Base-by-base conservation (phyloP, 495 filamentous ascomycete species). In the Aspergillus wentii region DNA sequence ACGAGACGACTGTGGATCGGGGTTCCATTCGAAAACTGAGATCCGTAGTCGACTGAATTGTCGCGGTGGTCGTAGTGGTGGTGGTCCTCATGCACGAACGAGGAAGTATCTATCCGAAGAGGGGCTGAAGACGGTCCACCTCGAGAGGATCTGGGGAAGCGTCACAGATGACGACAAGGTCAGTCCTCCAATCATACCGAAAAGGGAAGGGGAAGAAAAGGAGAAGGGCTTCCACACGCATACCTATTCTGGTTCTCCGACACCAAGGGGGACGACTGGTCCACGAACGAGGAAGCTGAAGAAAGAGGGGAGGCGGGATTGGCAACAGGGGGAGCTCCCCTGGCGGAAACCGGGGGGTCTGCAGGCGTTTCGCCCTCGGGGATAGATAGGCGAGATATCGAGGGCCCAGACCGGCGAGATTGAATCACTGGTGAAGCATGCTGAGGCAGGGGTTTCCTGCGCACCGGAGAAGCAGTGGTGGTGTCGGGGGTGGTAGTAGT, bases 171-270 rank as follows among this genome's bases (percentile, higher is more conserved):
- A 47, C n/a, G n/a, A 56, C 49, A 38, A 27, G 41, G 45, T 64
- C 54, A 69, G 56, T 48, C 41, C 51, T n/a, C n/a, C n/a, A n/a
- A n/a, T n/a, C n/a, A n/a, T n/a, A n/a, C n/a, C n/a, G n/a, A 32
- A 30, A 32, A 44, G 16, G 25, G 32, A 38, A 46, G 44, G 36
- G 19, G 17, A 33, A 44, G 30, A 46, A 32, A 21, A 30, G 30
- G 31, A 28, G 33, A 27, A 35, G 19, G 22, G 15, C 31, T 41
- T n/a, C n/a, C n/a, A n/a, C n/a, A n/a, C n/a, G n/a, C 68, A 62
- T 68, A 71, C 68, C 62, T 66, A 46, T 68, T 62, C 14, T 58
- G 42, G 47, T 66, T 54, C 48, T 56, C 61, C 51, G 57, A 57
- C 31, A 54, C 43, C 39, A 55, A 60, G 57, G 52, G 51, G 18